A percentile compares a stretch with the other conserved stretches of the same genome.
Conservation (phyloP, 352 stramenopile genomes). For the Pythium folliculosum region DNA sequence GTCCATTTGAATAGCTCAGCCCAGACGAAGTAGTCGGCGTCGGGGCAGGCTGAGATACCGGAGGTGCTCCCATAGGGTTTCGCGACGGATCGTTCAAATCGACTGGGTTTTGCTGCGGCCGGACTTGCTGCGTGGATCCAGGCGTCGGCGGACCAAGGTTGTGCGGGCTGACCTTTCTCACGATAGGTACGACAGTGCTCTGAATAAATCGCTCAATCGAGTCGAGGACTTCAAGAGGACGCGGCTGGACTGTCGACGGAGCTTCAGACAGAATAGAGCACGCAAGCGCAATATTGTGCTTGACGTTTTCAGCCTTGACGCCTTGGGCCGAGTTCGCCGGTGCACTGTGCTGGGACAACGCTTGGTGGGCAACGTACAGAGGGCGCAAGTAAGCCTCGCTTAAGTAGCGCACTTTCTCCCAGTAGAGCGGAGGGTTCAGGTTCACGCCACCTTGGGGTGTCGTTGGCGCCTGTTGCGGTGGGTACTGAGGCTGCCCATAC, state of each 20-base stretch:
- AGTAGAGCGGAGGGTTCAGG: constrained; percentile 54
- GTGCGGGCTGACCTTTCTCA: constrained; percentile 53
- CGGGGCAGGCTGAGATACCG: neutral
- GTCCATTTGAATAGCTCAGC: neutral
- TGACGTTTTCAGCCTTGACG: constrained; percentile 75
- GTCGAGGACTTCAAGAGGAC: constrained; percentile 65
- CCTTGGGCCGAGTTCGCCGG: constrained; percentile 65
- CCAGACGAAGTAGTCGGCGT: neutral
- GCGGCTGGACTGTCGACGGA: constrained; percentile 46
- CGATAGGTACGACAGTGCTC: constrained; percentile 76
- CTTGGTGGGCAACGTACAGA: constrained; percentile 62
- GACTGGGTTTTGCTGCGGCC: neutral
- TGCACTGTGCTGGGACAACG: constrained; percentile 63
- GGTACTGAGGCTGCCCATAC: constrained; percentile 20
- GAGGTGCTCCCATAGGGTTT: neutral
- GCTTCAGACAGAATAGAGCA: constrained; percentile 63
- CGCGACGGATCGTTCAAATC: constrained; percentile 9
- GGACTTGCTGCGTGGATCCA: constrained; percentile 4
- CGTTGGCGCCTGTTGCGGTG: neutral
- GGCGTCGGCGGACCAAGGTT: constrained; percentile 6
- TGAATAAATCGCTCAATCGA: constrained; percentile 86
- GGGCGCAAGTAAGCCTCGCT: constrained; percentile 50
- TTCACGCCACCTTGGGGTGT: constrained; percentile 19
- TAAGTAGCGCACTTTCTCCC: constrained; percentile 65
- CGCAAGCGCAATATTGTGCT: constrained; percentile 78